Evolutionary conservation across 176 grass and related monocot genomes (phyloP).

Genomic region (Microstegium vimineum): DNA sequence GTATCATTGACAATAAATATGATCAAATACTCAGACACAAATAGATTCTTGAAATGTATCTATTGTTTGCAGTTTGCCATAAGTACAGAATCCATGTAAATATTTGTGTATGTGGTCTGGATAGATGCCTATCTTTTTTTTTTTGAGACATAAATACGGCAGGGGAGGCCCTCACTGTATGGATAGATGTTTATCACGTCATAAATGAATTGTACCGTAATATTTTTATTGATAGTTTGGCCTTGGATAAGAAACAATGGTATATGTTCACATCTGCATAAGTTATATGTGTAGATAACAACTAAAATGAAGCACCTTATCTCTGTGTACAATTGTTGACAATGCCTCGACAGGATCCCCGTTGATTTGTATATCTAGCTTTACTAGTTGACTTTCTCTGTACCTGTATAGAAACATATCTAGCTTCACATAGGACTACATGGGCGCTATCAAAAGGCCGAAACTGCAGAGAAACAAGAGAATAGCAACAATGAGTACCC

Average conservation of each 20-base stretch:
- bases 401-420: slow-evolving; percentile 53
- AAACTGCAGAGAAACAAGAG: not conserved
- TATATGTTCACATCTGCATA: not conserved
- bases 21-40: not conserved
- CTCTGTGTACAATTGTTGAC: slow-evolving; percentile 94
- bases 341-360: slow-evolving; percentile 88
- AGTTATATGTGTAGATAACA: slow-evolving; percentile 4
- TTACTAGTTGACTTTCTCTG: slow-evolving; percentile 85
- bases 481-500: slow-evolving; percentile 41
- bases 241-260: not conserved
- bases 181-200: not conserved
- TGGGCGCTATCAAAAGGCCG: not conserved
- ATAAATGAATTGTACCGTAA: not conserved
- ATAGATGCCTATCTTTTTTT: not conserved
- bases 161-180: not conserved
- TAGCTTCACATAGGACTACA: slow-evolving; percentile 15
- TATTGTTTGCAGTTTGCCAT: not conserved
- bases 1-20: slow-evolving; percentile 9
- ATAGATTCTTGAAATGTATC: not conserved
- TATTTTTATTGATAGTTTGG: not conserved
- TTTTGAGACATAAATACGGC: not conserved
- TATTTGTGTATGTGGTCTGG: not conserved
- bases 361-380: slow-evolving; percentile 93
- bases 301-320: slow-evolving; percentile 53
- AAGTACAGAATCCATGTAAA: not conserved